Evolutionary conservation across 352 stramenopile species (phyloP).

Genomic region (Phytopythium litorale): DNA sequence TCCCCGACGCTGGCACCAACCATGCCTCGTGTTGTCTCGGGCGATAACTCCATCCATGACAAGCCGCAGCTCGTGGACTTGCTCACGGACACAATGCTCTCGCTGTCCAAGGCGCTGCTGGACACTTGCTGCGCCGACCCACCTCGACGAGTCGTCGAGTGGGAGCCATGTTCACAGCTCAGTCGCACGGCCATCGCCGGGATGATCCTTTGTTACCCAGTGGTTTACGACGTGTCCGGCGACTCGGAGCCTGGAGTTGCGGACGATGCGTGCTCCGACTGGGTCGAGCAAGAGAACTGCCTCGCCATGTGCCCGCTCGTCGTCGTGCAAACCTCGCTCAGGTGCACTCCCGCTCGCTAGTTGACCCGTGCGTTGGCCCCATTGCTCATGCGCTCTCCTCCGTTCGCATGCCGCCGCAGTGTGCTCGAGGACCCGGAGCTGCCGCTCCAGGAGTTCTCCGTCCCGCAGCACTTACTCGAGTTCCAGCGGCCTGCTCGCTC

Average conservation of each 20-base stretch:
- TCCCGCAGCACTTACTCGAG: conserved; percentile 34
- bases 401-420: conserved; percentile 6
- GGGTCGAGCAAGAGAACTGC: conserved; percentile 41
- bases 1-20: conserved; percentile 2
- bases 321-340: conserved; percentile 22
- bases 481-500: too few species aligned
- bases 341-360: conserved; percentile 13
- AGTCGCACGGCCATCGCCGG: conserved; percentile 34
- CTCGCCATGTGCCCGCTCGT: conserved; percentile 46
- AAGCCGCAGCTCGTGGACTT: background rate
- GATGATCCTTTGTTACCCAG: conserved; percentile 40
- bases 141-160: conserved; percentile 15
- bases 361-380: background rate
- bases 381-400: background rate
- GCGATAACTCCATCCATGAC: background rate
- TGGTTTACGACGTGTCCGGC: conserved; percentile 29
- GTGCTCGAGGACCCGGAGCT: conserved; percentile 13
- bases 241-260: background rate
- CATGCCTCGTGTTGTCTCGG: too few species aligned
- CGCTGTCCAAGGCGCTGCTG: conserved; percentile 6
- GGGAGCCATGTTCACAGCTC: conserved; percentile 5
- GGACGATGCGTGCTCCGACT: conserved; percentile 8
- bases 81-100: background rate
- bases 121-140: background rate
- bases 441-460: conserved; percentile 45